Evolutionary conservation across 331 rosid species (phyloP).

Genomic region (Acacia pycnantha): DNA sequence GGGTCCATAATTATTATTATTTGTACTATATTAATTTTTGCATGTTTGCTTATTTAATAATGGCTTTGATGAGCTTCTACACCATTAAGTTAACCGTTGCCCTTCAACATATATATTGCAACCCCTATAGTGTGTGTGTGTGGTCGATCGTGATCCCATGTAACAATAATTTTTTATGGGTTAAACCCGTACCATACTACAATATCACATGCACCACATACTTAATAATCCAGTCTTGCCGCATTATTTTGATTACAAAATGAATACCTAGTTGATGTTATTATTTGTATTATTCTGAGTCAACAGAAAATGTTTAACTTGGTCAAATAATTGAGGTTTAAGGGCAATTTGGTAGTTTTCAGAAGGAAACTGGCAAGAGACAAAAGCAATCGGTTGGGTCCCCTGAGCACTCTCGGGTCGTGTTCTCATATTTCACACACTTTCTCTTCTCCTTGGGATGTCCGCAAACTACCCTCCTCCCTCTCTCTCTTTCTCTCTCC

Average conservation of each 20-base stretch:
- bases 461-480: constrained; percentile 50
- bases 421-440: constrained; percentile 70
- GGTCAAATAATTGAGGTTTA: constrained; percentile 31
- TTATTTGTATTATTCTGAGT: background rate
- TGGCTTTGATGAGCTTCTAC: constrained; percentile 9
- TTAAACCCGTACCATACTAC: constrained; percentile 47
- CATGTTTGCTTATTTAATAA: constrained; percentile 8
- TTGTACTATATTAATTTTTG: background rate
- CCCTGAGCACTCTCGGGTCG: constrained; percentile 51
- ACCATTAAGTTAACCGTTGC: constrained; percentile 24
- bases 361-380: constrained; percentile 26
- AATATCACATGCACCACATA: constrained; percentile 61
- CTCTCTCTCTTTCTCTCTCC: background rate
- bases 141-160: constrained; percentile 21
- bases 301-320: background rate
- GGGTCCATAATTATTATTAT: constrained; percentile 27
- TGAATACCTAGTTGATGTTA: background rate
- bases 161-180: constrained; percentile 39
- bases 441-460: constrained; percentile 55
- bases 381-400: constrained; percentile 56
- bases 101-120: constrained; percentile 5
- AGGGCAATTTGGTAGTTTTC: constrained; percentile 36
- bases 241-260: background rate
- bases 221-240: constrained; percentile 22
- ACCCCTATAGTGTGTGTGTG: background rate